Evolutionary conservation across 2,329 filamentous ascomycete species (phyloP), one percentile per base, ranked within the genome.

Genomic region (Epichloe hybrida): DNA sequence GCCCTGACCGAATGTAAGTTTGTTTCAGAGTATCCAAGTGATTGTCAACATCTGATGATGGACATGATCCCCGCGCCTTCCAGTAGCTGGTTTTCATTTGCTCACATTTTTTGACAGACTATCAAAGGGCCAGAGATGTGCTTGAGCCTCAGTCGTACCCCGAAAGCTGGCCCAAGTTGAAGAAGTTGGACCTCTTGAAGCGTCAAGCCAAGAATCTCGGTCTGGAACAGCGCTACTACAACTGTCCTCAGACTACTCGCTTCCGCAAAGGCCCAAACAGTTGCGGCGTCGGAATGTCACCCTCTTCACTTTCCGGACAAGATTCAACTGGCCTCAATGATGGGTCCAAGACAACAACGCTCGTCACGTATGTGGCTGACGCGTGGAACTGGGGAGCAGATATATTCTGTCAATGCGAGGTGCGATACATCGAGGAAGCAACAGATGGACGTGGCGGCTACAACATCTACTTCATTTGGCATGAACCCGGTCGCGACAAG

Each of bases 321-420:
- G 82, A 86, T 56, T 65, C 64, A 39, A 84, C 80, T 0, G 82
- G 81, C 1, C 57, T 83, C 52, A 85, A 86, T 56, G 82, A 86
- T 61, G 80, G 80, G 2, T 83, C 79, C 34, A 85, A 84, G 64
- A 83, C 74, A 17, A 81, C 76, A 11, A 83, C 78, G 0, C 68
- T 81, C 1, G 79, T 83, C 38, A 86, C 81, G 0, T 86, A 86
- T 57, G 66, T 86, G 7, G 73, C 78, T 7, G 82, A 86, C 61
- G 81, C 83, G 2, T 85, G 81, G 81, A 83, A 84, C 58, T 83
- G 80, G 79, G 83, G 81, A 8, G 79, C 82, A 12, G 81, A 86
- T 58, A 77, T 86, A 63, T 86, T 86, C 55, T 86, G 82, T 62
- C 75, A 81, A 57, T 81, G 80, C 53, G 80, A 86, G 61, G 82